A percentile compares a stretch with the other conserved stretches of the same genome.
Conservation (phyloP, 176 grass and related monocot species). For the Saccharum officinarum region DNA sequence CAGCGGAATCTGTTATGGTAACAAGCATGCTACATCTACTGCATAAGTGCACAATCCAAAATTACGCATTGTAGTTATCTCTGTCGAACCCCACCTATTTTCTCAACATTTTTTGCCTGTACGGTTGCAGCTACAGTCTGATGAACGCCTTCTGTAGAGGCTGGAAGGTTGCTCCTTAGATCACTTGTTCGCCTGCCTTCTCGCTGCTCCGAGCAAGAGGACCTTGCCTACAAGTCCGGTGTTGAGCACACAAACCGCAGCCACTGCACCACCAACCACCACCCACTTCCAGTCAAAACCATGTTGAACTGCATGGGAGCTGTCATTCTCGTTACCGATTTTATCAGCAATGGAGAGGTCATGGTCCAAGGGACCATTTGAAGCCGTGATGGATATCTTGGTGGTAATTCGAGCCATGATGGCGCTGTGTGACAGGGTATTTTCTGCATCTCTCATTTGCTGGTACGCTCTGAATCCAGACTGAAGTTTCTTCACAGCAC, state of each 20-base stretch:
- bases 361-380: conserved; percentile 20
- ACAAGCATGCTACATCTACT: conserved; percentile 2
- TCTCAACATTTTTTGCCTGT: background rate
- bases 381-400: conserved; percentile 45
- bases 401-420: conserved; percentile 64
- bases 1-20: conserved; percentile 12
- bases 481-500: conserved; percentile 89
- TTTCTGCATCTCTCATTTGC: conserved; percentile 47
- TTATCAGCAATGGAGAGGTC: conserved; percentile 14
- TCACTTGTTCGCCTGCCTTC: conserved; percentile 70
- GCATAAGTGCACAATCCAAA: conserved; percentile 27
- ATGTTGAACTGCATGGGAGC: conserved; percentile 31
- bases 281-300: conserved; percentile 94
- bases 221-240: conserved; percentile 76
- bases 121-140: background rate
- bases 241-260: conserved; percentile 66
- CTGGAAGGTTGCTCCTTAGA: background rate
- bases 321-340: conserved; percentile 20
- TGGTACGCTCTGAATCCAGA: conserved; percentile 90
- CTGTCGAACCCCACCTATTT: background rate
- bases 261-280: conserved; percentile 72
- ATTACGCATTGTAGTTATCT: conserved; percentile 16
- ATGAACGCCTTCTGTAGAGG: conserved; percentile 11
- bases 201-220: conserved; percentile 72
- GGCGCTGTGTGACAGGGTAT: conserved; percentile 53